Percentiles rank a stretch among this genome's conserved stretches.
Evolutionary conservation across 2,329 filamentous ascomycete species (phyloP).

Genomic region (Byssochlamys sp.): DNA sequence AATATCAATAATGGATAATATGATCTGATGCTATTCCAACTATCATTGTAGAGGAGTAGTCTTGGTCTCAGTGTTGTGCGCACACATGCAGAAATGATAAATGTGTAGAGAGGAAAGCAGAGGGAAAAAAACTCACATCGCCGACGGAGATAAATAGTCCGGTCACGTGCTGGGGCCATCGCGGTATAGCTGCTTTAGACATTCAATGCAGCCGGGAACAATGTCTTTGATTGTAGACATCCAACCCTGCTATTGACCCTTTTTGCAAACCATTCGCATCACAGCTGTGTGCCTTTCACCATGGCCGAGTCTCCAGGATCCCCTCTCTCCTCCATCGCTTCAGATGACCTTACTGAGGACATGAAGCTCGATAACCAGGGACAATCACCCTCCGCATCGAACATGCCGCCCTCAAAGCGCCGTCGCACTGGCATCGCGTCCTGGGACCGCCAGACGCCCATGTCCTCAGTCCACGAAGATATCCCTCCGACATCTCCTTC

Average conservation of each 20-base stretch:
- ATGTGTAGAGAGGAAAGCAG: conserved; percentile 1
- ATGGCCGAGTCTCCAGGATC: conserved; percentile 52
- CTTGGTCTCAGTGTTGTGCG: background rate
- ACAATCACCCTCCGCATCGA: conserved; percentile 31
- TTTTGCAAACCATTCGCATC: background rate
- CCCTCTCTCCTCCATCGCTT: conserved; percentile 55
- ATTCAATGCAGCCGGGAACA: conserved; percentile 11
- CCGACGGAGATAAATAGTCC: conserved; percentile 9
- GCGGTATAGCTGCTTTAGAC: conserved; percentile 7
- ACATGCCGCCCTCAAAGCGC: conserved; percentile 40
- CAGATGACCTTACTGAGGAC: conserved; percentile 54
- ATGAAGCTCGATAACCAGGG: conserved; percentile 44
- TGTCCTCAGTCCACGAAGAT: conserved; percentile 34
- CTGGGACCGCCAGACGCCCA: conserved; percentile 43
- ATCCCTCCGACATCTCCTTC: conserved; percentile 38
- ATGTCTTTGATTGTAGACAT: background rate
- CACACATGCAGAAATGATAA: background rate
- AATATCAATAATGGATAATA: background rate
- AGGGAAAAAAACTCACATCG: conserved; percentile 2
- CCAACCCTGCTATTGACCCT: background rate
- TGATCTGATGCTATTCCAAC: background rate
- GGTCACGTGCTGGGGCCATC: conserved; percentile 13
- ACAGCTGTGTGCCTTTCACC: conserved; percentile 6
- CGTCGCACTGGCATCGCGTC: conserved; percentile 36
- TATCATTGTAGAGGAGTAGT: background rate